Base-by-base conservation (phyloP, 1,139 yeast species). In the Candida tropicalis region DNA sequence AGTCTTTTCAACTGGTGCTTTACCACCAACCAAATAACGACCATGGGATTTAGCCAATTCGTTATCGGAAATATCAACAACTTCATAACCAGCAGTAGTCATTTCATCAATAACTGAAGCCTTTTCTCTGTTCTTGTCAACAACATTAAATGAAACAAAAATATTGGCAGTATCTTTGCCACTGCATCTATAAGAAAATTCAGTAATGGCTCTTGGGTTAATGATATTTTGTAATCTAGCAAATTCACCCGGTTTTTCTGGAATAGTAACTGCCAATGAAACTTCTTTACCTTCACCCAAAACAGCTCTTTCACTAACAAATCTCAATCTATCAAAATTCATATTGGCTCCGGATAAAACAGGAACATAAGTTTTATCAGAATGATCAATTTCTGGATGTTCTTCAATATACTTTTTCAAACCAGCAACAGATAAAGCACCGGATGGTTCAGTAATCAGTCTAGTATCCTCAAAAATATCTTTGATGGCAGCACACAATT, bases 221-320 rank as follows among this genome's bases (percentile, higher is more conserved):
- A 95, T 81, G 36, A 87, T 75, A 33, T 75, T 73, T 57, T 88
- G 95, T 48, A 93, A 75, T 50, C 78, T 79, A 46, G 80, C 77
- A 67, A 93, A 93, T 44, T 95, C 87, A 27, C 99, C 99, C 10
- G 97, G 96, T 42, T 71, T 66, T 65, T 93, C 98, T 11, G 98
- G 98, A 50, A 93, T 89, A 33, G 90, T 83, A 8, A 90, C 90
- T 36, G 87, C 82, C 70, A 93, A 75, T 52, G 95, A 93, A 9
- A 90, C 96, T 69, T 93, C 99, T 55, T 85, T 87, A 43, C 98
- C 99, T 65, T 93, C 98, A 69, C 99, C 99, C 22, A 93, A 77
- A 44, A 89, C 95, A 5, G 99, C 97, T 66, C 99, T 84, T 68
- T 93, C 99, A 48, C 96, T 83, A n/a, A 93, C 98, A 64, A 93